phyloP scores from a whole-genome alignment of 352 stramenopile genomes.

The Discostella stelligera region DNA sequence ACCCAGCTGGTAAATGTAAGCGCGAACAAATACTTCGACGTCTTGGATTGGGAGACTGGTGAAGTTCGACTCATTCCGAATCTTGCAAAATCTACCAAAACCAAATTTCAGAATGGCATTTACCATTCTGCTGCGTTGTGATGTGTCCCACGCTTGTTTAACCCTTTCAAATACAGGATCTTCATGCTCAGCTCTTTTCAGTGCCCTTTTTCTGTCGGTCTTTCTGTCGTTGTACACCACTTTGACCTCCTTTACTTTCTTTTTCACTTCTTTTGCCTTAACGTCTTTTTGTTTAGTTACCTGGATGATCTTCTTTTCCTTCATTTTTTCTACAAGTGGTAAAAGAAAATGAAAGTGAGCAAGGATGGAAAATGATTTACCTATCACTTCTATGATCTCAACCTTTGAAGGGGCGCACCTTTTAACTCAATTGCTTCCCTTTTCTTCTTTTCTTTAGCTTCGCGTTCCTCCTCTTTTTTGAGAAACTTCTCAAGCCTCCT shows the following conservation, averaged over 20 bases:
- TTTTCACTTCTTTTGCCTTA: slow-evolving; percentile 44
- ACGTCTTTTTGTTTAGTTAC: slow-evolving; percentile 16
- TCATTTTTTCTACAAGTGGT: slow-evolving; percentile 36
- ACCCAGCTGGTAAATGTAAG: slow-evolving; percentile 78
- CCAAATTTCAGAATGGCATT: slow-evolving; percentile 77
- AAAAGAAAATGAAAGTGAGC: neutral
- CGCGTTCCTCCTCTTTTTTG: slow-evolving; percentile 50
- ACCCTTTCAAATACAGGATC: slow-evolving; percentile 76
- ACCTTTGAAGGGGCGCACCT: neutral
- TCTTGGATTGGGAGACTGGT: slow-evolving; percentile 79
- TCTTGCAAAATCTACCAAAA: slow-evolving; percentile 80
- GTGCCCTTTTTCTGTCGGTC: slow-evolving; percentile 61
- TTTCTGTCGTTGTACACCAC: slow-evolving; percentile 68
- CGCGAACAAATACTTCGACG: slow-evolving; percentile 74
- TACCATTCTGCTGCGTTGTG: slow-evolving; percentile 64
- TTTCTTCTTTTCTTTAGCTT: slow-evolving; percentile 61
- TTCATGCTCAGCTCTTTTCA: slow-evolving; percentile 71
- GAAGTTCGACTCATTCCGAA: slow-evolving; percentile 77
- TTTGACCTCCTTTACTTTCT: slow-evolving; percentile 66
- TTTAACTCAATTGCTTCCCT: slow-evolving; percentile 44
- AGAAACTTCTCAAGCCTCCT: slow-evolving; percentile 63
- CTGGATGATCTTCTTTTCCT: slow-evolving; percentile 39
- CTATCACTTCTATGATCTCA: neutral
- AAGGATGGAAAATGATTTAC: neutral
- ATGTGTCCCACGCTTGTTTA: slow-evolving; percentile 81